Evolutionary conservation across 2,329 filamentous ascomycete species (phyloP).

Genomic region (Rhinocladiella mackenziei): DNA sequence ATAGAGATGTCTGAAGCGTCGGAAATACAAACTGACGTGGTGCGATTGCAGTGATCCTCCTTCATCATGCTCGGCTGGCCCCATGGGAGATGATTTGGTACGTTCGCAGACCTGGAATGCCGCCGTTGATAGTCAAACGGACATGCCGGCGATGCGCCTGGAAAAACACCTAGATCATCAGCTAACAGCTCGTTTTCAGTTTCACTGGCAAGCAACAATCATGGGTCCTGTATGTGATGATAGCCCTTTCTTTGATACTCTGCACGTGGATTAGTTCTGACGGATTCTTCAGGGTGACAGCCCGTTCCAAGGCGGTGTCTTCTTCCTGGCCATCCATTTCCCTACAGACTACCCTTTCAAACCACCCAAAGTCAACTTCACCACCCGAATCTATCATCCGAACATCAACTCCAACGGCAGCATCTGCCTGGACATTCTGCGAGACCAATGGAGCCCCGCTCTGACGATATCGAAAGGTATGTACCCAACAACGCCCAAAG

Average conservation of each 20-base stretch:
- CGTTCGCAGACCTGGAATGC: constrained; percentile 36
- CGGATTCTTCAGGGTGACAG: constrained; percentile 69
- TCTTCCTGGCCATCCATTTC: constrained; percentile 98
- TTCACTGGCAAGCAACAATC: constrained; percentile 99
- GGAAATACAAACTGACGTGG: constrained; percentile 25
- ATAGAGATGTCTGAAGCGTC: constrained; percentile 2
- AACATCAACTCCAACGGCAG: constrained; percentile 99
- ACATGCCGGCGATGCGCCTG: constrained; percentile 1
- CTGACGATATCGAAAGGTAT: constrained; percentile 97
- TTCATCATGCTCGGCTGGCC: constrained; percentile 96
- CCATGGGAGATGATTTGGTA: constrained; percentile 97
- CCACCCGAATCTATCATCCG: constrained; percentile 97
- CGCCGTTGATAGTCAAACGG: constrained; percentile 11
- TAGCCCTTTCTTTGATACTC: not conserved
- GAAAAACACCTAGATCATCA: constrained; percentile 24
- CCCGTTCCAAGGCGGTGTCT: constrained; percentile 96
- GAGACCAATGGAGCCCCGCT: constrained; percentile 98
- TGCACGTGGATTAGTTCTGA: not conserved
- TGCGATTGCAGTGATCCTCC: constrained; percentile 73
- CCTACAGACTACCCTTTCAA: constrained; percentile 99
- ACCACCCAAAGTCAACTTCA: constrained; percentile 99
- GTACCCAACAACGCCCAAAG: constrained; percentile 19
- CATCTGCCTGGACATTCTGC: constrained; percentile 96
- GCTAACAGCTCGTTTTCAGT: constrained; percentile 55
- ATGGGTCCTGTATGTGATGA: constrained; percentile 86